Percentiles rank a stretch among this genome's conserved stretches.
Evolutionary conservation across 305 asterid species (phyloP).

Genomic region (Rubia balearica): DNA sequence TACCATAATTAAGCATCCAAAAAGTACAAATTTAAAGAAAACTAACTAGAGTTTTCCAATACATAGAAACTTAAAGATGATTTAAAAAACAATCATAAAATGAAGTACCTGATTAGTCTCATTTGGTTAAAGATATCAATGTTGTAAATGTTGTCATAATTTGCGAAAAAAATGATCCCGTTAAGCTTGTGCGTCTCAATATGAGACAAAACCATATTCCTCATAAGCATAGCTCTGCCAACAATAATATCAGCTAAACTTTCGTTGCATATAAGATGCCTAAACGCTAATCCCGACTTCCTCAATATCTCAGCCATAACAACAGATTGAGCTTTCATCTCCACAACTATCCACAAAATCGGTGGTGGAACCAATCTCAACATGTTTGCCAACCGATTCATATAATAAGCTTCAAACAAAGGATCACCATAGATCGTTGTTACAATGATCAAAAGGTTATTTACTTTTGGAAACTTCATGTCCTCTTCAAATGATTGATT

Average conservation of each 20-base stretch:
- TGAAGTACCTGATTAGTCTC: constrained; percentile 68
- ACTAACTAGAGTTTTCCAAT: background rate
- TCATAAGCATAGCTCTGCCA: constrained; percentile 31
- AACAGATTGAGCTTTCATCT: constrained; percentile 53
- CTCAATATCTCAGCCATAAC: constrained; percentile 63
- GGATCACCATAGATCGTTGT: constrained; percentile 48
- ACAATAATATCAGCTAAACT: constrained; percentile 32
- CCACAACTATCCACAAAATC: constrained; percentile 72
- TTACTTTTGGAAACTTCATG: constrained; percentile 13
- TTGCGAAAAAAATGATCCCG: constrained; percentile 73
- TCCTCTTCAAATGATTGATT: constrained; percentile 21
- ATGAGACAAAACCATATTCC: constrained; percentile 68
- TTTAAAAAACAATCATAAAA: background rate
- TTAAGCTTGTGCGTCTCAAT: constrained; percentile 62
- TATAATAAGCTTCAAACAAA: constrained; percentile 40
- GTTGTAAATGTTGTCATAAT: constrained; percentile 51
- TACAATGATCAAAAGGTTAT: constrained; percentile 63
- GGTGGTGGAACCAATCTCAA: constrained; percentile 52
- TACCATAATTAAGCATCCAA: no score
- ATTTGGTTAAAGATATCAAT: constrained; percentile 53
- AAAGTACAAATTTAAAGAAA: no score
- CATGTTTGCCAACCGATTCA: constrained; percentile 53
- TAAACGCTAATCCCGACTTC: constrained; percentile 55
- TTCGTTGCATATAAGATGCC: constrained; percentile 58
- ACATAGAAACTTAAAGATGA: background rate